Percentiles rank a stretch among this genome's conserved stretches.
Evolutionary conservation across 2,329 filamentous ascomycete genomes (phyloP).

Genomic region (Colletotrichum navitas): DNA sequence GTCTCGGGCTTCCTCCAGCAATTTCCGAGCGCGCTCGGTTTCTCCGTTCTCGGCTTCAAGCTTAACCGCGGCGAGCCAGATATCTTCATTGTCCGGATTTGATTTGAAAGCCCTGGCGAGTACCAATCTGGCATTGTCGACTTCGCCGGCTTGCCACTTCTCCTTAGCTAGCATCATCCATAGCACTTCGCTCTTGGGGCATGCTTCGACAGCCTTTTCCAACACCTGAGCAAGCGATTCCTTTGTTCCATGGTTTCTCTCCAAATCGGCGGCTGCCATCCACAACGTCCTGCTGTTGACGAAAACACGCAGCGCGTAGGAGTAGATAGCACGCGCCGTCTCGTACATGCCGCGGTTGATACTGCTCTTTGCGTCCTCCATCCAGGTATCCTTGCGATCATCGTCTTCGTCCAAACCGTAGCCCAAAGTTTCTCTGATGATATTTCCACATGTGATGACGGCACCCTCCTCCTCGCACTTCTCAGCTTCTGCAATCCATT

Average conservation of each 20-base stretch:
- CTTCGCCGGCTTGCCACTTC: conserved; percentile 89
- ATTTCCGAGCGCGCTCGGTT: conserved; percentile 82
- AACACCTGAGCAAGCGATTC: conserved; percentile 87
- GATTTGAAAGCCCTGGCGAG: conserved; percentile 92
- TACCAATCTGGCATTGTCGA: conserved; percentile 87
- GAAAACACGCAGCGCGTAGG: conserved; percentile 90
- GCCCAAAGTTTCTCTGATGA: conserved; percentile 91
- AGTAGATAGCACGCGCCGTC: conserved; percentile 93
- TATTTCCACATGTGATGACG: conserved; percentile 85
- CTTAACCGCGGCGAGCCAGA: conserved; percentile 96
- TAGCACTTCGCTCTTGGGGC: conserved; percentile 88
- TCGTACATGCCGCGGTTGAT: conserved; percentile 87
- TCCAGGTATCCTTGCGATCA: conserved; percentile 94
- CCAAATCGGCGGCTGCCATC: conserved; percentile 90
- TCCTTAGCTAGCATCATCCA: conserved; percentile 98
- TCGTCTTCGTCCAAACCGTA: conserved; percentile 97
- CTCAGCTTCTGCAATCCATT: conserved; percentile 96
- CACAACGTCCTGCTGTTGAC: conserved; percentile 89
- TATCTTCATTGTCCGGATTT: conserved; percentile 96
- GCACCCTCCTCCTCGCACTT: conserved; percentile 94
- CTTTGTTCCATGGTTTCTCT: conserved; percentile 87
- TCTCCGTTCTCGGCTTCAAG: conserved; percentile 92
- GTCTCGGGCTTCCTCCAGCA: conserved; percentile 85
- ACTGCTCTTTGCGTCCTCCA: conserved; percentile 89
- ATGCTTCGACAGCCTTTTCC: conserved; percentile 94